These are phyloP conservation scores for Nymphaea thermarum DNA, from an alignment of 164 flowering plant genomes.

Conservation along the genomic window DNA sequence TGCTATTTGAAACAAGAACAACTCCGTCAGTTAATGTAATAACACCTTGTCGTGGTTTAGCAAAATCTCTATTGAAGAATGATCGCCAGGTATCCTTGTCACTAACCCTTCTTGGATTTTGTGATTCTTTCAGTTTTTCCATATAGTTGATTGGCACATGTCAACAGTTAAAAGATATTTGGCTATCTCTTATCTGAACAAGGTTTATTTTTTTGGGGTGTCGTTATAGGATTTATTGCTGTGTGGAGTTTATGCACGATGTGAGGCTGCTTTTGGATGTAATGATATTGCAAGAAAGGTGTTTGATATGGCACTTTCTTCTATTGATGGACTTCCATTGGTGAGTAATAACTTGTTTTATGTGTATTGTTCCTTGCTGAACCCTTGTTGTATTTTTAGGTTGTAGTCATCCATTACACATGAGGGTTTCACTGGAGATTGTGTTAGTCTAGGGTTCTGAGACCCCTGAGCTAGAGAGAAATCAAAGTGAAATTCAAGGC, in stretches of 20 bases:
- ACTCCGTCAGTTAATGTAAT: conserved; percentile 19
- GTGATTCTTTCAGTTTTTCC: neutral
- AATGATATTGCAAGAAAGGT: conserved; percentile 78
- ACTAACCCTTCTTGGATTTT: neutral
- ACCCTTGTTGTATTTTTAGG: neutral
- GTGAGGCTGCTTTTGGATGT: conserved; percentile 79
- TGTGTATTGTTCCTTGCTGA: neutral
- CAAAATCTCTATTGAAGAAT: conserved; percentile 70
- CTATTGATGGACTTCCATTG: conserved; percentile 51
- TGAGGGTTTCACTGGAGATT: neutral
- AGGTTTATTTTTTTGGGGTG: no score
- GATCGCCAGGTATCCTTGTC: conserved; percentile 66
- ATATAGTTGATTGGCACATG: no score
- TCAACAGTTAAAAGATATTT: no score
- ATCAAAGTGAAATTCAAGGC: no score
- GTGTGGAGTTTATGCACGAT: conserved; percentile 87
- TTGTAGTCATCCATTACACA: neutral
- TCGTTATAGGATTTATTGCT: conserved; percentile 61
- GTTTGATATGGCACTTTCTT: conserved; percentile 90
- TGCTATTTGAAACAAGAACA: conserved; percentile 39
- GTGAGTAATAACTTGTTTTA: conserved; percentile 23
- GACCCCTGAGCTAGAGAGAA: no score
- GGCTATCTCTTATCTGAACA: no score
- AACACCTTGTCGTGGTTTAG: conserved; percentile 71
- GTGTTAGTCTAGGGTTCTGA: neutral